A percentile compares a stretch with the other conserved stretches of the same genome.
Conservation (phyloP, 495 filamentous ascomycete species). For the Patellaria atrata region DNA sequence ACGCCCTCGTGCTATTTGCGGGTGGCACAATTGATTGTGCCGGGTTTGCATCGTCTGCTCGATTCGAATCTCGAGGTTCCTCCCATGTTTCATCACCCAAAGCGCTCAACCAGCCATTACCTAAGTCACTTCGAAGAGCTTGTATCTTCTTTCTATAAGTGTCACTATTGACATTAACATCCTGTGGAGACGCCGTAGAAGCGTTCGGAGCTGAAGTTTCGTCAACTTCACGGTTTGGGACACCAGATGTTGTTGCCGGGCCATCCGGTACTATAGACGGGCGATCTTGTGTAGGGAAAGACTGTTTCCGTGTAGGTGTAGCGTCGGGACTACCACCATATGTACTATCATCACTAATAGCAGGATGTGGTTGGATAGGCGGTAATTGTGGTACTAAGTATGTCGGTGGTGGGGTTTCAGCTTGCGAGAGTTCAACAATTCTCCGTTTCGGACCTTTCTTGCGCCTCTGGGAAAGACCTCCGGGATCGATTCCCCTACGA, state of each 20-base stretch:
- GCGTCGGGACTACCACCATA: not conserved
- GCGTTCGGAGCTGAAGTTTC: slow-evolving; percentile 5
- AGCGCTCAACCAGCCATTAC: slow-evolving; percentile 70
- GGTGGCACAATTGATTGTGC: slow-evolving; percentile 18
- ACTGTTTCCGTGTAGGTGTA: slow-evolving; percentile 2
- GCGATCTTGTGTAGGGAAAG: not conserved
- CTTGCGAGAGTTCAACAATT: slow-evolving; percentile 68
- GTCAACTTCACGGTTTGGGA: slow-evolving; percentile 2
- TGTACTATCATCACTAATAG: slow-evolving; percentile 1
- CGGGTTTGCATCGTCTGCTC: slow-evolving; percentile 28
- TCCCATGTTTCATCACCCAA: slow-evolving; percentile 66
- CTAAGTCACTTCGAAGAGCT: slow-evolving; percentile 67
- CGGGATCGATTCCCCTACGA: slow-evolving; percentile 21
- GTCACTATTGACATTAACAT: slow-evolving; percentile 60
- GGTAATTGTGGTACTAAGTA: slow-evolving; percentile 8
- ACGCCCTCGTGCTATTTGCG: slow-evolving; percentile 23
- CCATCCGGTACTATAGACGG: slow-evolving; percentile 8
- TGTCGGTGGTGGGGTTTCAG: slow-evolving; percentile 26
- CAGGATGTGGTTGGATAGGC: slow-evolving; percentile 8
- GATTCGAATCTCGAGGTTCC: too few relatives aligned
- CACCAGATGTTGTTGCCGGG: too few relatives aligned
- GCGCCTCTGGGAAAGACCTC: slow-evolving; percentile 17
- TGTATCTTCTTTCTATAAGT: slow-evolving; percentile 75
- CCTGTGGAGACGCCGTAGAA: slow-evolving; percentile 29
- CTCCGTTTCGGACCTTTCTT: slow-evolving; percentile 48